Evolutionary conservation across 176 grass and related monocot species (phyloP).

Genomic region (Cymbopogon citratus): DNA sequence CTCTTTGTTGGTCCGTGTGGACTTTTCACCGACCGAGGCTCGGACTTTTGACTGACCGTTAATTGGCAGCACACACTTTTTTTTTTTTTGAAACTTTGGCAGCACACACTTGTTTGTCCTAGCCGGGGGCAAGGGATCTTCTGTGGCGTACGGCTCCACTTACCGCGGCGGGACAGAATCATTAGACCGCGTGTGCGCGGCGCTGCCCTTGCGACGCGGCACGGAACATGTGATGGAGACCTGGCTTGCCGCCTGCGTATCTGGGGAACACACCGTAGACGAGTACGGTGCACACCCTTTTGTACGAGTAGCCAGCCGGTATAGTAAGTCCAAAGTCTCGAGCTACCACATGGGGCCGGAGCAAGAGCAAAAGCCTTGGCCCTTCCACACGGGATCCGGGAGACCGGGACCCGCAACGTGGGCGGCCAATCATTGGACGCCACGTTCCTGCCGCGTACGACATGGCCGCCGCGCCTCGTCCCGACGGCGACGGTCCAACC

Average conservation of each 20-base stretch:
- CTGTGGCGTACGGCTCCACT: neutral
- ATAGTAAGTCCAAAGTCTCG: neutral
- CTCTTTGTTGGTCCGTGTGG: neutral
- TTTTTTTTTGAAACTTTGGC: too few relatives aligned
- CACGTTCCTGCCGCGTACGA: neutral
- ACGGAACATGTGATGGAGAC: too few relatives aligned
- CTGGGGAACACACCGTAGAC: too few relatives aligned
- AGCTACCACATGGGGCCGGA: slow-evolving; percentile 38
- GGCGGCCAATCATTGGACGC: slow-evolving; percentile 16
- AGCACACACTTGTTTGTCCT: neutral
- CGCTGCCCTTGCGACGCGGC: too few relatives aligned
- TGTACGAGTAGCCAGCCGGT: too few relatives aligned
- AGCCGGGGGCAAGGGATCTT: slow-evolving; percentile 8
- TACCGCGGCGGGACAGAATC: neutral
- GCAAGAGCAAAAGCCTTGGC: too few relatives aligned
- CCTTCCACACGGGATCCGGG: slow-evolving; percentile 12
- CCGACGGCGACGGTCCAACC: slow-evolving; percentile 33
- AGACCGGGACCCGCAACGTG: too few relatives aligned
- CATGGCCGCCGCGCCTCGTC: slow-evolving; percentile 22
- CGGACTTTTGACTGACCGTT: slow-evolving; percentile 6
- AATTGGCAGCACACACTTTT: neutral
- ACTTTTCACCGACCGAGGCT: neutral
- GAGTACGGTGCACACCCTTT: too few relatives aligned
- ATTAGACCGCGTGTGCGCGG: neutral
- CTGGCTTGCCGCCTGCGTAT: too few relatives aligned